These are phyloP conservation scores for Pythium apleroticum DNA, from an alignment of 352 stramenopile species.

Conservation along the genomic window DNA sequence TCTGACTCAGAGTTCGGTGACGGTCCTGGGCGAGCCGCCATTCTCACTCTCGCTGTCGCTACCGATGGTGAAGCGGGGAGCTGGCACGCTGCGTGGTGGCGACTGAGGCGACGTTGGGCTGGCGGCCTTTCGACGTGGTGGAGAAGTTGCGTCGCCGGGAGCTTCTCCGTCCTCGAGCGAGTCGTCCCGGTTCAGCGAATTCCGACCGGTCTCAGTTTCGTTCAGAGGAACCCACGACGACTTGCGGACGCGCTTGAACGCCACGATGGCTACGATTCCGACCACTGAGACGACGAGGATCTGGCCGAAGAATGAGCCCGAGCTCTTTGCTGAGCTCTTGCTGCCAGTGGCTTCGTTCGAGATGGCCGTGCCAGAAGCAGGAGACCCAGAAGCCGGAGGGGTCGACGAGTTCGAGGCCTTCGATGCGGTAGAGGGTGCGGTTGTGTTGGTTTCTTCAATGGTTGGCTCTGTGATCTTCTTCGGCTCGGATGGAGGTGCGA, in stretches of 20 bases:
- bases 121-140: slow-evolving; percentile 22
- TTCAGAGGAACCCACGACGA: slow-evolving; percentile 44
- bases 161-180: slow-evolving; percentile 18
- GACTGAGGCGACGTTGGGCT: slow-evolving; percentile 23
- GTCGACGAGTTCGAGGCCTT: neutral
- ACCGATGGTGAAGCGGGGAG: slow-evolving; percentile 32
- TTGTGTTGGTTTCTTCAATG: slow-evolving; percentile 18
- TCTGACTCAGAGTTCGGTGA: slow-evolving; percentile 19
- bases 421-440: neutral
- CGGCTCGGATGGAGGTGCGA: slow-evolving; percentile 16
- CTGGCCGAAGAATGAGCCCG: slow-evolving; percentile 46
- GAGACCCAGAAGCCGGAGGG: neutral
- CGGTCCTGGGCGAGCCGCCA: slow-evolving; percentile 21
- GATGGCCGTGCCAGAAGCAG: neutral
- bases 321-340: slow-evolving; percentile 22
- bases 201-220: slow-evolving; percentile 23
- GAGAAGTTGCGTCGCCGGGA: slow-evolving; percentile 1
- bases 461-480: slow-evolving; percentile 25
- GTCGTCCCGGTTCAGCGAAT: slow-evolving; percentile 16
- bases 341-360: slow-evolving; percentile 22
- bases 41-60: slow-evolving; percentile 30
- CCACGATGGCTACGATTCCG: slow-evolving; percentile 51
- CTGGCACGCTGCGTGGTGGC: neutral
- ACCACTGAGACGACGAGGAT: slow-evolving; percentile 54
- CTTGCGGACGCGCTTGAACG: slow-evolving; percentile 47